phyloP scores from a whole-genome alignment of 2,329 filamentous ascomycete species.

The Xylariaceae sp. region DNA sequence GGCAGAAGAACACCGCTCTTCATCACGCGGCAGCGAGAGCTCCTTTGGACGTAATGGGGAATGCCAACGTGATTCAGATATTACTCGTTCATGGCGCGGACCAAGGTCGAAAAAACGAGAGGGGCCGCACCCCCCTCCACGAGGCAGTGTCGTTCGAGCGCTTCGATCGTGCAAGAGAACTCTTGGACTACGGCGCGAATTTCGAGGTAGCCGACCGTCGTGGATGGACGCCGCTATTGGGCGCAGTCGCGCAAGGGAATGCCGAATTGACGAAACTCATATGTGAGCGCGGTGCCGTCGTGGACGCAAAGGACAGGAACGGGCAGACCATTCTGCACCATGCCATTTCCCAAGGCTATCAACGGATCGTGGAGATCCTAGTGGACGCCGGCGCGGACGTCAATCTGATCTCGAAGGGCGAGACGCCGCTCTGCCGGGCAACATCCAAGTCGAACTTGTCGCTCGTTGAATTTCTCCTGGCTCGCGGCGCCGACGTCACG shows the following conservation, averaged over 20 bases:
- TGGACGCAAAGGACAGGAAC: constrained; percentile 29
- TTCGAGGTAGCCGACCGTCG: constrained; percentile 24
- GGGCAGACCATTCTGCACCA: constrained; percentile 28
- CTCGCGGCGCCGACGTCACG: constrained; percentile 19
- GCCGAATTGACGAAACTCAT: constrained; percentile 19
- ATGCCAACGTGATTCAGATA: constrained; percentile 20
- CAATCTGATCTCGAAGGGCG: constrained; percentile 30
- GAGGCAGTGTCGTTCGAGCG: constrained; percentile 25
- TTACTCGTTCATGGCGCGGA: constrained; percentile 27
- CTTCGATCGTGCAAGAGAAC: constrained; percentile 17
- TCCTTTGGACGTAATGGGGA: constrained; percentile 21
- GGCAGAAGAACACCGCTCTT: constrained; percentile 25
- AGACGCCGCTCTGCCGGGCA: constrained; percentile 29
- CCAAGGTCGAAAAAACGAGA: constrained; percentile 20
- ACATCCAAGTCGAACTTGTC: constrained; percentile 25
- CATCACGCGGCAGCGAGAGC: constrained; percentile 26
- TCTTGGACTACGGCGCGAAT: constrained; percentile 29
- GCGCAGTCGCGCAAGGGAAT: constrained; percentile 25
- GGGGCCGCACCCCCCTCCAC: constrained; percentile 25
- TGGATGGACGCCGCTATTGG: constrained; percentile 25
- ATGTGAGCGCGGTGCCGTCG: constrained; percentile 25
- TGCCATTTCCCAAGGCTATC: constrained; percentile 26
- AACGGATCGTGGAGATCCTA: constrained; percentile 18
- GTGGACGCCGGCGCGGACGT: constrained; percentile 25
- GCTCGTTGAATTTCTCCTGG: constrained; percentile 23